Evolutionary conservation across 179 eudicot genomes (phyloP).

Genomic region (Sideroxylon spinosum): DNA sequence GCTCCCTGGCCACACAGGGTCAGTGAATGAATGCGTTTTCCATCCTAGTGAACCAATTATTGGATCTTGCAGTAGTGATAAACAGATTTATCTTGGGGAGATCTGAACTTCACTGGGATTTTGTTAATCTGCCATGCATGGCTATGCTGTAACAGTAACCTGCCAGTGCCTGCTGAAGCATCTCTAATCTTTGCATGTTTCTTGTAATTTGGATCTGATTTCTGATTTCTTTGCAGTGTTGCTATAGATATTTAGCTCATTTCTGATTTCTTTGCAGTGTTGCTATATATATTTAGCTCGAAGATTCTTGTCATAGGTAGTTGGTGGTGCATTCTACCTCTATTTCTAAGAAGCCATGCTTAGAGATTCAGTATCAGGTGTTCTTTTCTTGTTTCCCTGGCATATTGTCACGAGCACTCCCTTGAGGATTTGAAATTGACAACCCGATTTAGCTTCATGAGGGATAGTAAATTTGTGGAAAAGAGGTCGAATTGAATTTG

Average conservation of each 20-base stretch:
- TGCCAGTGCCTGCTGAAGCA: neutral
- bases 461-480: no score
- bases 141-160: neutral
- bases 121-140: neutral
- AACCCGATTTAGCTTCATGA: no score
- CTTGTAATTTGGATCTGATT: neutral
- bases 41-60: conserved; percentile 83
- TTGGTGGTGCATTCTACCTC: neutral
- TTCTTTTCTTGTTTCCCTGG: neutral
- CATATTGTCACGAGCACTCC: neutral
- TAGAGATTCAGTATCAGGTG: neutral
- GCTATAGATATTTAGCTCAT: neutral
- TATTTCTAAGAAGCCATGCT: neutral
- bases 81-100: conserved; percentile 92
- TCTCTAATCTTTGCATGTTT: neutral
- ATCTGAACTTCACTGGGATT: conserved; percentile 16
- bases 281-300: neutral
- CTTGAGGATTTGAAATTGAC: neutral
- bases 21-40: conserved; percentile 84
- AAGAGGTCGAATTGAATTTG: no score
- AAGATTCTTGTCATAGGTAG: neutral
- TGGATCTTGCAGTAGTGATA: conserved; percentile 96
- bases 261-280: neutral
- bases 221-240: neutral
- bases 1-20: conserved; percentile 94